phyloP scores from a whole-genome alignment of 768 basidiomycete genomes.

The Suillus ampliporus region DNA sequence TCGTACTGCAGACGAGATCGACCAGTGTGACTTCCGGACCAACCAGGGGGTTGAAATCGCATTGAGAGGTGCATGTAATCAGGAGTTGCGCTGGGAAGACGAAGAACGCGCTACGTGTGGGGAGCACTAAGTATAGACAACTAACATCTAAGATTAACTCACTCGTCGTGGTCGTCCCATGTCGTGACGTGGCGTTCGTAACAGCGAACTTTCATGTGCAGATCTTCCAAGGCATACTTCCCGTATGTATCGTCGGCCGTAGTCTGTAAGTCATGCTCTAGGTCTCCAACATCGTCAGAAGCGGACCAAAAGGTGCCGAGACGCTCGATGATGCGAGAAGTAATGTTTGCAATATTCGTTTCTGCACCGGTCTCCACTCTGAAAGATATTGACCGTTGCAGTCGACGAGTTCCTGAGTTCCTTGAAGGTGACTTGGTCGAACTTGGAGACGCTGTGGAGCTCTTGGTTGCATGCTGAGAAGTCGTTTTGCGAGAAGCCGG shows the following conservation, averaged over 20 bases:
- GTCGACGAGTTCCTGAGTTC: background rate
- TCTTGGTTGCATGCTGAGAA: background rate
- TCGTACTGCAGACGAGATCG: conserved; percentile 27
- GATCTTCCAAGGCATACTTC: conserved; percentile 12
- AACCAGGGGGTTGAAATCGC: conserved; percentile 13
- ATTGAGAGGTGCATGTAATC: conserved; percentile 22
- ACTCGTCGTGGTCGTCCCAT: conserved; percentile 30
- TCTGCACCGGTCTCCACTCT: too few relatives aligned
- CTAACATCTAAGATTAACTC: conserved; percentile 10
- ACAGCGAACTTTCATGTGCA: conserved; percentile 21
- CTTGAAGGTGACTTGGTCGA: background rate
- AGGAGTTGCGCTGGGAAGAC: conserved; percentile 28
- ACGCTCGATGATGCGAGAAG: too few relatives aligned
- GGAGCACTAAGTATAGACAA: background rate
- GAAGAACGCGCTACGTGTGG: conserved; percentile 22
- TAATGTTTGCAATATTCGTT: too few relatives aligned
- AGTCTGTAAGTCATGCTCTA: background rate
- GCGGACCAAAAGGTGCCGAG: too few relatives aligned
- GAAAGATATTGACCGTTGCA: background rate
- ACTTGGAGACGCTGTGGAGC: background rate
- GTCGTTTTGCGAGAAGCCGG: too few relatives aligned
- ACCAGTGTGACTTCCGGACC: conserved; percentile 20
- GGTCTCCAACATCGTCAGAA: background rate
- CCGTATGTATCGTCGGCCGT: background rate
- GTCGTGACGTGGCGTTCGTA: conserved; percentile 25